phyloP scores from a whole-genome alignment of 305 asterid species.

The Solanum hybrid region DNA sequence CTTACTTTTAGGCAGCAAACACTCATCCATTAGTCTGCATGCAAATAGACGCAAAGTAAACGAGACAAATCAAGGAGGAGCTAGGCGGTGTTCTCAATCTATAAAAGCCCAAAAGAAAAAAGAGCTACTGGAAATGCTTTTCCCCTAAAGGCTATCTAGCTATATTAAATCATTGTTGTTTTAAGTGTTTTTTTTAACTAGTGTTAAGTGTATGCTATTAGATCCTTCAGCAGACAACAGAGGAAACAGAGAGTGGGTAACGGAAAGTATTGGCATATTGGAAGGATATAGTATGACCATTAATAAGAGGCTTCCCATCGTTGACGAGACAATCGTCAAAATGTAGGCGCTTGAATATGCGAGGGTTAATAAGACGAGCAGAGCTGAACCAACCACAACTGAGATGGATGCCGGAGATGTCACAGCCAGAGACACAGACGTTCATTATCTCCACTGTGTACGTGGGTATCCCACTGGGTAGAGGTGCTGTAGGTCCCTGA shows the following conservation, averaged over 20 bases:
- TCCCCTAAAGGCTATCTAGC: not conserved
- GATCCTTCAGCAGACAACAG: constrained; percentile 42
- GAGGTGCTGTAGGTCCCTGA: constrained; percentile 69
- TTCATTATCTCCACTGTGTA: constrained; percentile 85
- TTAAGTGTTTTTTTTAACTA: not conserved
- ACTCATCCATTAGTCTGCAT: not conserved
- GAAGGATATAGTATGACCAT: constrained; percentile 61
- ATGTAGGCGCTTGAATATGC: constrained; percentile 54
- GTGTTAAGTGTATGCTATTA: not conserved
- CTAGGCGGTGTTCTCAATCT: not conserved
- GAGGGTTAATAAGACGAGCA: constrained; percentile 75
- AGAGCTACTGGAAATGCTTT: not conserved
- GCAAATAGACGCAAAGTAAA: not conserved
- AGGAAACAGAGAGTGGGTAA: constrained; percentile 56
- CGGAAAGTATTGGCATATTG: constrained; percentile 75
- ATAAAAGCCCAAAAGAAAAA: not conserved
- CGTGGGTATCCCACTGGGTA: constrained; percentile 81
- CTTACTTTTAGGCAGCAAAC: not conserved
- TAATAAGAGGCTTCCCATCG: constrained; percentile 52
- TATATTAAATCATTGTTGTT: not conserved
- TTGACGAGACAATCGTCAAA: constrained; percentile 78
- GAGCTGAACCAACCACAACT: constrained; percentile 96
- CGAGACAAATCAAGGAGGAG: not conserved
- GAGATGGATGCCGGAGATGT: constrained; percentile 59
- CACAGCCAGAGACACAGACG: constrained; percentile 55